Evolutionary conservation across 768 basidiomycete species (phyloP), one percentile per base, ranked within the genome.

Genomic region (Hypsizygus marmoreus): DNA sequence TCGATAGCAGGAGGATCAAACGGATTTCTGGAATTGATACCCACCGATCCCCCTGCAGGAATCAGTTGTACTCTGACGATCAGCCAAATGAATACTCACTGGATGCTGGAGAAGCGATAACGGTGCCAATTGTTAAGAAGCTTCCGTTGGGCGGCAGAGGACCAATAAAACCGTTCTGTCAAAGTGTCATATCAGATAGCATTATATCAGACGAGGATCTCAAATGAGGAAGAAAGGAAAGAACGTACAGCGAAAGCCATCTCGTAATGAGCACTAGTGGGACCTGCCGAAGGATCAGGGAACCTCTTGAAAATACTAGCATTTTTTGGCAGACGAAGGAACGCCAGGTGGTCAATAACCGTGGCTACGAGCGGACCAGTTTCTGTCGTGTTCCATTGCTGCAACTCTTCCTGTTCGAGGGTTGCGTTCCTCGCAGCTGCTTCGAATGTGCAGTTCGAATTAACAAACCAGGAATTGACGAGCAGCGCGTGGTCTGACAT

Each of bases 331-430:
- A 66, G 24, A 24, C 64, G 50, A 4, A 60, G 16, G 45, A 14
- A 60, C 20, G 10, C 37, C 14, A 59, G 19, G 1, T 56, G 52
- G 35, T 51, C 51, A 13, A 43, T 14, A 4, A 44, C 35, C 5
- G 26, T 34, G 35, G 53, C 40, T 12, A 49, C 51, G 32, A 63
- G 50, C 7, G 39, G 52, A 5, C 62, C 61, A 2, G 54, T 53
- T 7, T 43, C 20, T 22, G 43, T 57, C 2, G 43, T 33, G 2
- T 53, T 37, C 54, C 57, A 65, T 39, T 60, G 46, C 3, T n/a
- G 16, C 10, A 57, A 17, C 19, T 47, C 31, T 33, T 40, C 47
- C 1, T 17, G 39, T 11, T 40, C 34, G 2, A 49, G 16, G 3
- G 55, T 45, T n/a, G 38, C 11, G 45, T 61, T 53, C 4, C 43